Evolutionary conservation across 805 yeast species (phyloP), one percentile per base, ranked within the genome.

Genomic region (Hanseniaspora taiwanica): DNA sequence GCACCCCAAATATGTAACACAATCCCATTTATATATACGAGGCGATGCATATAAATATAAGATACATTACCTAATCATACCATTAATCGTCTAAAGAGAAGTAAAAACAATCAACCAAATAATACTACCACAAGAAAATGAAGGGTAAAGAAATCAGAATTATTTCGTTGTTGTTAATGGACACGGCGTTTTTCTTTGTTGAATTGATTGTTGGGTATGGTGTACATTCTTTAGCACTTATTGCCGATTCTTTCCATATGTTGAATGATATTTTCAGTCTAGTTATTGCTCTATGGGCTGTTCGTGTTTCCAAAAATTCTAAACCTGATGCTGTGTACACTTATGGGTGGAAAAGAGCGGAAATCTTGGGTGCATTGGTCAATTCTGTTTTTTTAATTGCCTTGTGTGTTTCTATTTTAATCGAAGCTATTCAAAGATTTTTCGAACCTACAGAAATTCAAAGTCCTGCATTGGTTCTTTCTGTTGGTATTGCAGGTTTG

Each of bases 161-260:
- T 51, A 58, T 74, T 16, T 59, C 89, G 12, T 68, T 89, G 43
- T 66, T 89, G 58, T 72, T 62, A 36, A 64, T 89, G 27, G 97
- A 91, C 59, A 73, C 91, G 3, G 56, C 72, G 1, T 89, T 89
- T 65, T 89, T 91, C 69, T 65, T 91, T 27, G 51, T 89, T 45
- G 98, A 89, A 58, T 77, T 86, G 39, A 74, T 76, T 40, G 73
- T 84, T 27, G 95, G 95, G 16, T 91, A 87, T 59, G 72, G 89
- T 20, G 95, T 89, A 21, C 93, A 91, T 58, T 89, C 97, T 1
- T 69, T 89, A 53, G 97, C 98, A 0, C 71, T 89, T 40, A 78
- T 89, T 41, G 98, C 97, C 1, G 98, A 89, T 58, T 81, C 97
- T 1, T 91, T 89, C 71, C 98, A 89, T 60, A 91, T 91, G 97